A percentile compares a stretch with the other conserved stretches of the same genome.
These are phyloP conservation scores for Coriaria nepalensis DNA, from an alignment of 306 rosid genomes.

Conservation along the genomic window DNA sequence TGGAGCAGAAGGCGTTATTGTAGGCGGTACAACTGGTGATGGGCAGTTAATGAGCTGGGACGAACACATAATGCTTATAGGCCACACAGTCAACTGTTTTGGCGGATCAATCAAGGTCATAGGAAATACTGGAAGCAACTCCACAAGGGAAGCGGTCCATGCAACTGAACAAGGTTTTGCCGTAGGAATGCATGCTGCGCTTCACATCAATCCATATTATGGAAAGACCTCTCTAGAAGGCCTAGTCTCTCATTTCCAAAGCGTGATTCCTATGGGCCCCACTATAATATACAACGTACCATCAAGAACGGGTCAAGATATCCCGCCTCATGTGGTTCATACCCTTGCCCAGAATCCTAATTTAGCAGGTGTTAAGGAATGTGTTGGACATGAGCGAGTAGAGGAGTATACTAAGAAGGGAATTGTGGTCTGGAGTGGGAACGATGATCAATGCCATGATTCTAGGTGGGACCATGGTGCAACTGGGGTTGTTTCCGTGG, in stretches of 20 bases:
- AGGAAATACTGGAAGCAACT: slow-evolving; percentile 91
- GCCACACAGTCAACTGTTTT: slow-evolving; percentile 77
- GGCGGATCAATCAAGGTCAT: slow-evolving; percentile 83
- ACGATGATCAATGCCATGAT: slow-evolving; percentile 85
- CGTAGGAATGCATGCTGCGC: slow-evolving; percentile 99
- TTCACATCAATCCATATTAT: slow-evolving; percentile 89
- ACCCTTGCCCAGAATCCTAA: slow-evolving; percentile 38
- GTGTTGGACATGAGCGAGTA: slow-evolving; percentile 65
- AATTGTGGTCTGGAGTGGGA: slow-evolving; percentile 85
- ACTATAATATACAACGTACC: slow-evolving; percentile 89
- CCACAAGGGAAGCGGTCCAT: slow-evolving; percentile 90
- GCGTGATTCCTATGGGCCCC: slow-evolving; percentile 82
- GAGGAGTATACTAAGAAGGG: slow-evolving; percentile 44
- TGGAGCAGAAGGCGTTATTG: slow-evolving; percentile 76
- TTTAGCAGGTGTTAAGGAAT: slow-evolving; percentile 92
- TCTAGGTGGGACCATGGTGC: slow-evolving; percentile 94
- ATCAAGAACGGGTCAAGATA: slow-evolving; percentile 87
- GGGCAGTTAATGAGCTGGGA: slow-evolving; percentile 99
- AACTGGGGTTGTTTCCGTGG: slow-evolving; percentile 75
- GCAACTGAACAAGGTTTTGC: slow-evolving; percentile 96
- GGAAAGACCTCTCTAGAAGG: slow-evolving; percentile 88
- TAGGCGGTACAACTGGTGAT: slow-evolving; percentile 92
- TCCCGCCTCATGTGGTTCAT: slow-evolving; percentile 62
- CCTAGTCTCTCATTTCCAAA: slow-evolving; percentile 53
- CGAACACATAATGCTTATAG: slow-evolving; percentile 92